phyloP scores from a whole-genome alignment of 1,284 basidiomycete species.

The Phylloporus sp. region DNA sequence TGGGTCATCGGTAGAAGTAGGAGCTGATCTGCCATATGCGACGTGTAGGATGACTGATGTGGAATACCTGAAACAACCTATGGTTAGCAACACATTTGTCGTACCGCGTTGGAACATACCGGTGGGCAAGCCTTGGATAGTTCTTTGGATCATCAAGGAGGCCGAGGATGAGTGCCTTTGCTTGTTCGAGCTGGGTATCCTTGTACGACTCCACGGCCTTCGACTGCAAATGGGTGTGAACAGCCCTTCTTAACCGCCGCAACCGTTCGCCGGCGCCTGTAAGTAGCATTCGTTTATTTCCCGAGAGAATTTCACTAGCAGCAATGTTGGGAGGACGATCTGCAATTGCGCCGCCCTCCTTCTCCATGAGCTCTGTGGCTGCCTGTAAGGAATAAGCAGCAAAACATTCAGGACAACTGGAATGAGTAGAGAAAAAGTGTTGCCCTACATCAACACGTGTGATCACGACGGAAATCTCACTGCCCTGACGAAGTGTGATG shows the following conservation, averaged over 20 bases:
- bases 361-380: constrained; percentile 10
- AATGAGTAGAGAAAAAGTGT: too few relatives aligned
- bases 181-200: constrained; percentile 45
- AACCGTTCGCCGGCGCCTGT: constrained; percentile 35
- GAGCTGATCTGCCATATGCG: constrained; percentile 66
- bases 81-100: background rate
- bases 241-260: constrained; percentile 43
- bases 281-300: constrained; percentile 37
- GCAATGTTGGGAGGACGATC: constrained; percentile 46
- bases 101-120: constrained; percentile 31
- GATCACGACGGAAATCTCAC: constrained; percentile 37
- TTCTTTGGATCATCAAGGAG: constrained; percentile 44
- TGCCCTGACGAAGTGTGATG: constrained; percentile 40
- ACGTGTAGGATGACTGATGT: constrained; percentile 70
- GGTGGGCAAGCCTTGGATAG: constrained; percentile 40
- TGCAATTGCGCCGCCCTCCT: constrained; percentile 41
- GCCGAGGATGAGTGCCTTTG: constrained; percentile 47
- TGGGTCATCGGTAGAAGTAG: constrained; percentile 60
- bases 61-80: constrained; percentile 54
- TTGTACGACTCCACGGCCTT: constrained; percentile 45
- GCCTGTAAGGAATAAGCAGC: too few relatives aligned
- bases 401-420: too few relatives aligned
- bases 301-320: constrained; percentile 40
- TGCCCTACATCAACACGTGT: constrained; percentile 38
- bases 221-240: constrained; percentile 50